Base-by-base conservation (phyloP, 2,329 filamentous ascomycete species). In the Curvularia sp. region DNA sequence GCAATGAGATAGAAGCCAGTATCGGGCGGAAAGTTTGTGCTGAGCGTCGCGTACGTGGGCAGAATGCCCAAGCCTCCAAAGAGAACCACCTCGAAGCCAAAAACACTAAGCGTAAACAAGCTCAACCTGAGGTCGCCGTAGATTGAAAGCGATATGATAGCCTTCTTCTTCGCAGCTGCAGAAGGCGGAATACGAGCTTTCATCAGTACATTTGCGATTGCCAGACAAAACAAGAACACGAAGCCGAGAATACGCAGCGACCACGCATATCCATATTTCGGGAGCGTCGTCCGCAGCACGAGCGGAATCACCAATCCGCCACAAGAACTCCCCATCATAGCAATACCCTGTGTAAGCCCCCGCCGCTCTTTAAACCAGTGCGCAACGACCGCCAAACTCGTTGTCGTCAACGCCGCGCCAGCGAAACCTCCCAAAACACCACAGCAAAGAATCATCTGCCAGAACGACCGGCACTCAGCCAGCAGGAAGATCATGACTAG, bases 391-490 rank as follows among this genome's bases (percentile, higher is more conserved):
- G 74, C 72, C 3, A 78, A 62, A 13, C 70, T 68, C 1, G 73
- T 77, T 1, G 77, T 79, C 18, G 75, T 73, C 42, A 80, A 63
- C 55, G 80, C 69, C 1, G 78, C 78, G 1, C 73, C 75, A 0
- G 76, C 70, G 1, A 78, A 59, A 0, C 79, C 80, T 8, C 74
- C 77, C 0, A 81, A 62, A 2, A 82, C 60, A 4, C 75, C 75
- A 55, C 75, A 77, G 28, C 73, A 74, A 0, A 81, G 66, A 9
- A 81, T 65, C 62, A 81, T 75, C 31, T 81, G 80, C 69, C 77
- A 82, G 60, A 77, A 81, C 28, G 71, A 70, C 55, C 60, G 55
- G 43, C 73, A 75, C 26, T 76, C 73, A 1, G 73, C 72, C 8
- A 75, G 63, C 6, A 75, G 50, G 28, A 76, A 75, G 1, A 73